Percentiles rank a stretch among this genome's conserved stretches.
These are phyloP conservation scores for Haematococcus sp. DNA, from an alignment of 139 green algal genomes.

Conservation along the genomic window DNA sequence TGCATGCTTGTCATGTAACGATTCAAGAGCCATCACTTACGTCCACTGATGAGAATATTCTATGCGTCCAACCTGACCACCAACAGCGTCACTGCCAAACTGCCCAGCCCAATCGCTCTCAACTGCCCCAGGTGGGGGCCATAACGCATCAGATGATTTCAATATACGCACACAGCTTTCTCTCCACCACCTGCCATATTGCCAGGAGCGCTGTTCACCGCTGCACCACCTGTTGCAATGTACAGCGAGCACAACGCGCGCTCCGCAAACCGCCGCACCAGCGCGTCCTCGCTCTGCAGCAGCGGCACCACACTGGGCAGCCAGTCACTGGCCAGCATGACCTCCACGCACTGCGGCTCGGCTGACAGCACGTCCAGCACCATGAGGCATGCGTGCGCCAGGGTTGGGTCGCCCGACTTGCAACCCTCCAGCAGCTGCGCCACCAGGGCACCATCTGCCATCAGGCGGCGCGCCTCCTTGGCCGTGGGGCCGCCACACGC, in stretches of 20 bases:
- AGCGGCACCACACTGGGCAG: not conserved
- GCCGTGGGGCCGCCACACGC: not conserved
- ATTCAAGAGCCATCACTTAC: no score
- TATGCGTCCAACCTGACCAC: no score
- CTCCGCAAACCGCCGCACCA: conserved; percentile 5
- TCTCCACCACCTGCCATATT: no score
- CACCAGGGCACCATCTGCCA: conserved; percentile 2
- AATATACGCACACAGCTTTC: no score
- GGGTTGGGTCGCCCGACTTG: not conserved
- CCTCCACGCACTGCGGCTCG: not conserved
- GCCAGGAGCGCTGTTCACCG: no score
- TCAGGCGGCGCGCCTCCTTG: not conserved
- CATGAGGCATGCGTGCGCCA: not conserved
- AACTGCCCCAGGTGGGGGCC: no score
- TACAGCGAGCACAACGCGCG: conserved; percentile 3
- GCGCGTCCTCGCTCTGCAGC: conserved; percentile 1
- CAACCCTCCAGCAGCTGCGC: not conserved
- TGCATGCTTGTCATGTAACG: no score
- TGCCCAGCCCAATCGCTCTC: no score
- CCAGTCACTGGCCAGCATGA: conserved; percentile 6
- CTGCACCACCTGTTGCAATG: not conserved
- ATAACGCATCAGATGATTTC: no score
- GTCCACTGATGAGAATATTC: no score
- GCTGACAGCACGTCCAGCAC: conserved; percentile 11
- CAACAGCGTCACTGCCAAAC: no score